Conservation (phyloP, 805 yeast genomes). For the Monosporozyma siamensis region DNA sequence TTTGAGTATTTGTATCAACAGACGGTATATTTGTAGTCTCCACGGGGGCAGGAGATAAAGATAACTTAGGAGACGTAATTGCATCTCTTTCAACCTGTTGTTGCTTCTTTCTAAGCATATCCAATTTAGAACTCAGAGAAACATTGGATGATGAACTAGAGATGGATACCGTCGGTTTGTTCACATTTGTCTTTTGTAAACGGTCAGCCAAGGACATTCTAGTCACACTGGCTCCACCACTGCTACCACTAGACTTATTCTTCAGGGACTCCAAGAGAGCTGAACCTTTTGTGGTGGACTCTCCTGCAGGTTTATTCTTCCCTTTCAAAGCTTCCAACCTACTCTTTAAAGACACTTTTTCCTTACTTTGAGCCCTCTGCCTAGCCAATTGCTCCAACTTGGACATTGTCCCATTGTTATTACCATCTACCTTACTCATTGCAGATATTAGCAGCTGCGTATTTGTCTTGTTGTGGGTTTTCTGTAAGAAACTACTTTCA, state of each 20-base stretch:
- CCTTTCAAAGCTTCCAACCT: neutral
- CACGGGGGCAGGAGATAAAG: no score
- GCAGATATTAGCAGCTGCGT: neutral
- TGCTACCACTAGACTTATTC: neutral
- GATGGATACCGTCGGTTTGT: neutral
- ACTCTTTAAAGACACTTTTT: neutral
- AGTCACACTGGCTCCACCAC: neutral
- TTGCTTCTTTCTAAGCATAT: constrained; percentile 7
- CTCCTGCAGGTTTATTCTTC: no score
- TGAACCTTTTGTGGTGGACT: neutral
- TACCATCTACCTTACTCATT: neutral
- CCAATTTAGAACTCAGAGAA: constrained; percentile 10
- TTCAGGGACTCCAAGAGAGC: constrained; percentile 7
- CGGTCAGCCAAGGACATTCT: neutral
- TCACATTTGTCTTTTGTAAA: neutral
- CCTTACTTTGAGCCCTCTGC: constrained; percentile 20
- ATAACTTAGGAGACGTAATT: neutral
- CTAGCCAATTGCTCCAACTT: constrained; percentile 43
- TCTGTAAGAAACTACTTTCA: neutral
- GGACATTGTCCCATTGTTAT: constrained; percentile 18
- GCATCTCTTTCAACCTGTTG: neutral
- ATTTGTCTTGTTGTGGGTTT: neutral
- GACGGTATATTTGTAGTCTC: neutral
- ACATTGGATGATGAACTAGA: neutral
- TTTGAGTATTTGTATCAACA: neutral